These are phyloP conservation scores for Arthromyces matolae DNA, from an alignment of 768 basidiomycete species.

Conservation along the genomic window DNA sequence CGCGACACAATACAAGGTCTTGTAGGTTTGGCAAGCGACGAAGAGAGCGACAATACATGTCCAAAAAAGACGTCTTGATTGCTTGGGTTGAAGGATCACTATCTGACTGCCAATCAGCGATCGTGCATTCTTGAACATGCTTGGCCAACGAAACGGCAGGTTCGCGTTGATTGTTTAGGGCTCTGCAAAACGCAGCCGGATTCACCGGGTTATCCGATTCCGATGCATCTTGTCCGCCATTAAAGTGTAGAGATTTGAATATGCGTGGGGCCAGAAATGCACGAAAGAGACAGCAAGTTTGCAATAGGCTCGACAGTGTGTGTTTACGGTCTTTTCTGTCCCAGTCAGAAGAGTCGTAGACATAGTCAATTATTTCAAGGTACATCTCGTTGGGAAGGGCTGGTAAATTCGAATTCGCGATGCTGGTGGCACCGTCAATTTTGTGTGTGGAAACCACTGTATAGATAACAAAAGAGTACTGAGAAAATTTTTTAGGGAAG, in stretches of 20 bases:
- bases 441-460: no score
- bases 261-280: constrained; percentile 35
- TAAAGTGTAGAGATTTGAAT: constrained; percentile 31
- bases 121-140: constrained; percentile 25
- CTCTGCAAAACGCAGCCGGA: constrained; percentile 23
- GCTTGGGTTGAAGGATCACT: background rate
- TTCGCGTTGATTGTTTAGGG: constrained; percentile 21
- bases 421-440: no score
- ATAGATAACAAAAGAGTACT: no score
- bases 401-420: no score
- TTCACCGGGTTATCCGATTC: background rate
- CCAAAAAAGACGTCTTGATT: constrained; percentile 7
- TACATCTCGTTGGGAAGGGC: constrained; percentile 45
- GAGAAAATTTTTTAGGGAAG: no score
- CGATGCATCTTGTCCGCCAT: constrained; percentile 3
- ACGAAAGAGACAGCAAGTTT: constrained; percentile 42
- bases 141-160: constrained; percentile 26
- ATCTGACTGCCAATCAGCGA: constrained; percentile 8
- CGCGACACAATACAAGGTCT: background rate
- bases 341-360: constrained; percentile 20
- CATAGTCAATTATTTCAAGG: constrained; percentile 34
- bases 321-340: constrained; percentile 16
- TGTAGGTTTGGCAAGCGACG: constrained; percentile 16
- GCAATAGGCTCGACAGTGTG: constrained; percentile 29
- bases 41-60: constrained; percentile 14